phyloP scores from a whole-genome alignment of 225 moss, liverwort and hornwort genomes.

The Takakia lepidozioides region DNA sequence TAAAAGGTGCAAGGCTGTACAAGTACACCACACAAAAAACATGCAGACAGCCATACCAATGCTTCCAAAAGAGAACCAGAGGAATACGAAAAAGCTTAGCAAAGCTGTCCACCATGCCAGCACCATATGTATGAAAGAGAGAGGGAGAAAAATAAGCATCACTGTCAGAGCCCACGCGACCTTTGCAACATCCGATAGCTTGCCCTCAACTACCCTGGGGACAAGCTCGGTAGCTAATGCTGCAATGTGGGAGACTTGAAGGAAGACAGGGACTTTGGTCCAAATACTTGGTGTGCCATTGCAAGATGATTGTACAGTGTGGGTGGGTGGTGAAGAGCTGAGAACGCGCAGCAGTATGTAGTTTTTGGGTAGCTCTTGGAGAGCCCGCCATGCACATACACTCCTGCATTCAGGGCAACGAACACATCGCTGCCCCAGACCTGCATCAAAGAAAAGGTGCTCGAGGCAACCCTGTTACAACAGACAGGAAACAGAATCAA shows the following conservation, averaged over 20 bases:
- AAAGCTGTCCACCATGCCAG: conserved; percentile 48
- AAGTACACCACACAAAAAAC: conserved; percentile 45
- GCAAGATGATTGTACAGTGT: no score
- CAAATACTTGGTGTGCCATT: no score
- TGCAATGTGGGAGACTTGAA: conserved; percentile 22
- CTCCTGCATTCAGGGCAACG: conserved; percentile 59
- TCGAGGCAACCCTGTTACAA: conserved; percentile 49
- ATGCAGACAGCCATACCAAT: conserved; percentile 46
- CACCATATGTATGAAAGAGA: conserved; percentile 49
- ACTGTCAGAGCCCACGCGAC: conserved; percentile 32
- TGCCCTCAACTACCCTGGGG: conserved; percentile 34
- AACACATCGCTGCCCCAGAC: conserved; percentile 36
- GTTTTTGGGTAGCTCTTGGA: conserved; percentile 56
- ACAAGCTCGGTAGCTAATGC: conserved; percentile 21
- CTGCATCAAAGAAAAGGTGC: conserved; percentile 42
- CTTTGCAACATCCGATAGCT: conserved; percentile 49
- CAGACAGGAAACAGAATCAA: no score
- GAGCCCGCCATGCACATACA: conserved; percentile 43
- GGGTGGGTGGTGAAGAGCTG: conserved; percentile 27
- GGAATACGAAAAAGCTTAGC: conserved; percentile 37
- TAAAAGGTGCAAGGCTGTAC: conserved; percentile 22
- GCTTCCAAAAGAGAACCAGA: conserved; percentile 48
- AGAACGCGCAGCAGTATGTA: conserved; percentile 52
- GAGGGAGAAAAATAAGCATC: conserved; percentile 43
- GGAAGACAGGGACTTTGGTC: conserved; percentile 18